Evolutionary conservation across 495 filamentous ascomycete genomes (phyloP).

Genomic region (Echria macrotheca): DNA sequence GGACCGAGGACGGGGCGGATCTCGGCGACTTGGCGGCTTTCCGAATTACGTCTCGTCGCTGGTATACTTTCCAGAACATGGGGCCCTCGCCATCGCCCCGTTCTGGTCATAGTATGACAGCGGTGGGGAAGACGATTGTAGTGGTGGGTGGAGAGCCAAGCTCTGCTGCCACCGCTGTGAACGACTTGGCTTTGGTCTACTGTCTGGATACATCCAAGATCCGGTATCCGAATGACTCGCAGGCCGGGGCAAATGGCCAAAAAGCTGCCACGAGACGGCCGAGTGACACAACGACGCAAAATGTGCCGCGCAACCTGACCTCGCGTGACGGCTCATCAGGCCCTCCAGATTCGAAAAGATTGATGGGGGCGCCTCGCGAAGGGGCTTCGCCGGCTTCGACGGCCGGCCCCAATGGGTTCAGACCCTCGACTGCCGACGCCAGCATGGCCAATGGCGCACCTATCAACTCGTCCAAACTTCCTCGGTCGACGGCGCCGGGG

Average conservation of each 20-base stretch:
- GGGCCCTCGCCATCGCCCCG: constrained; percentile 88
- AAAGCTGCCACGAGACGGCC: constrained; percentile 33
- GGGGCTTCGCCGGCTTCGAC: constrained; percentile 33
- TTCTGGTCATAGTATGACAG: constrained; percentile 96
- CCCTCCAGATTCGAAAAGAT: constrained; percentile 51
- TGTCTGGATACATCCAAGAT: constrained; percentile 93
- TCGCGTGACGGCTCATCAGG: constrained; percentile 62
- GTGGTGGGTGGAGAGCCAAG: constrained; percentile 93
- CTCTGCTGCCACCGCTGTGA: constrained; percentile 69
- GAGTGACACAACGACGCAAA: constrained; percentile 29
- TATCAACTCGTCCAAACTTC: constrained; percentile 48
- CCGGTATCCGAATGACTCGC: constrained; percentile 79
- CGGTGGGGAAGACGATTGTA: constrained; percentile 84
- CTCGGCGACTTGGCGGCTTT: constrained; percentile 94
- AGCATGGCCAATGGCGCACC: constrained; percentile 24
- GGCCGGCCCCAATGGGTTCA: constrained; percentile 35
- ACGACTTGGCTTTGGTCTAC: constrained; percentile 84
- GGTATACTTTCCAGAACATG: constrained; percentile 99
- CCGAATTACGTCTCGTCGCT: constrained; percentile 81
- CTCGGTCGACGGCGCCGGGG: constrained; percentile 61
- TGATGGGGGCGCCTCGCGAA: constrained; percentile 45
- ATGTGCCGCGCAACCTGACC: constrained; percentile 33
- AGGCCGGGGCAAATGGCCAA: constrained; percentile 39
- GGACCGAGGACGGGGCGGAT: constrained; percentile 85
- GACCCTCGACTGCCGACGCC: constrained; percentile 29